A percentile compares a stretch with the other conserved stretches of the same genome.
Evolutionary conservation across 2,329 filamentous ascomycete species (phyloP).

Genomic region (Geoglossum cookeanum): DNA sequence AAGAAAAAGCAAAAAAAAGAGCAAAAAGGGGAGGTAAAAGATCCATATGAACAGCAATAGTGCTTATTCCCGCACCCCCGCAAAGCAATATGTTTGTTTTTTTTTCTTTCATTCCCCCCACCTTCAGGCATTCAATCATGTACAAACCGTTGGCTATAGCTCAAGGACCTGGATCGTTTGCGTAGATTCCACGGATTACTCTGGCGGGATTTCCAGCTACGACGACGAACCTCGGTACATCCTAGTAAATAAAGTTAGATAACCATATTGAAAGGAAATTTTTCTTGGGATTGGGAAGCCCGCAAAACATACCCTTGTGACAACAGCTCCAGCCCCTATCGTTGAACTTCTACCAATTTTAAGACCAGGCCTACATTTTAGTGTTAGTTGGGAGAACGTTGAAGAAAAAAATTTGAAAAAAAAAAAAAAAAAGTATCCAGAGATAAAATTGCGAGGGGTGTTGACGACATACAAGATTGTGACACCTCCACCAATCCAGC

Average conservation of each 20-base stretch:
- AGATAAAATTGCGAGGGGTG: not conserved
- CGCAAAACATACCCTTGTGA: constrained; percentile 28
- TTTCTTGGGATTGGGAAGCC: not conserved
- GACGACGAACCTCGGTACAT: constrained; percentile 26
- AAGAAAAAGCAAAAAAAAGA: not conserved
- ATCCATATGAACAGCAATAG: no score
- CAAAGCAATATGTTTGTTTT: no score
- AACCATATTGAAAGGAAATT: not conserved
- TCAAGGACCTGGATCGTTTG: constrained; percentile 6
- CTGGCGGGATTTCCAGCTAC: constrained; percentile 29
- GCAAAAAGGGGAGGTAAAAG: not conserved
- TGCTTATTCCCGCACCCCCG: no score
- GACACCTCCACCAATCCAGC: constrained; percentile 43
- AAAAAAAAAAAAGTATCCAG: no score
- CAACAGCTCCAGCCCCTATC: constrained; percentile 34
- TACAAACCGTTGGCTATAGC: not conserved
- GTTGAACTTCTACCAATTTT: constrained; percentile 34
- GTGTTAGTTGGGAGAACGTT: not conserved
- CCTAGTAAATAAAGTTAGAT: constrained; percentile 15
- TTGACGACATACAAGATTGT: constrained; percentile 29
- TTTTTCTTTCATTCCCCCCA: not conserved
- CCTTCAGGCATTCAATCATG: not conserved
- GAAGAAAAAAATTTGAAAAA: no score
- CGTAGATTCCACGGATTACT: constrained; percentile 16
- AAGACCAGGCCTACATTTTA: constrained; percentile 24